Percentiles rank a stretch among this genome's conserved stretches.
Conservation (phyloP, 2,329 filamentous ascomycete species). For the Nemania sp. region DNA sequence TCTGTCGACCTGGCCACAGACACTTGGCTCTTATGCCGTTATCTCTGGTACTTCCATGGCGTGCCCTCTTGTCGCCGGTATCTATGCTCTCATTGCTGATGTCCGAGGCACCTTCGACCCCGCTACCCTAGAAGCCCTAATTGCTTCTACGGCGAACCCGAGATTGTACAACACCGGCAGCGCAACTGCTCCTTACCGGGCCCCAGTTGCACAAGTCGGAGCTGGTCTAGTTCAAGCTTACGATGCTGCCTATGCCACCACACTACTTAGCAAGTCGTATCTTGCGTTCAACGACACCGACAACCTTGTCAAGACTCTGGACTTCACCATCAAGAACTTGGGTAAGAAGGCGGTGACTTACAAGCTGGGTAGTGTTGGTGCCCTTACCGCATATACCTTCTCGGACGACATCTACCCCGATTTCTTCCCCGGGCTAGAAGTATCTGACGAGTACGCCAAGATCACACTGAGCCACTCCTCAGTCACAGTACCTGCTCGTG, state of each 20-base stretch:
- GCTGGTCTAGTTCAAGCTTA: constrained; percentile 70
- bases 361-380: constrained; percentile 62
- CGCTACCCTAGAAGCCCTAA: constrained; percentile 58
- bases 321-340: constrained; percentile 68
- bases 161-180: constrained; percentile 40
- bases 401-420: constrained; percentile 54
- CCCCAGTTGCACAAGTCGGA: constrained; percentile 71
- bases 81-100: constrained; percentile 66
- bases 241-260: constrained; percentile 67
- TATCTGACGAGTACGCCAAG: constrained; percentile 56
- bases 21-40: constrained; percentile 62
- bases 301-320: constrained; percentile 61
- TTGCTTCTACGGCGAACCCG: constrained; percentile 43
- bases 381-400: constrained; percentile 67
- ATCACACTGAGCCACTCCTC: constrained; percentile 56
- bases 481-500: constrained; percentile 49
- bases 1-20: constrained; percentile 66
- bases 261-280: constrained; percentile 66
- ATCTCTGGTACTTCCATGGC: constrained; percentile 72
- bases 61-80: constrained; percentile 66
- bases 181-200: constrained; percentile 54
- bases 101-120: constrained; percentile 65
- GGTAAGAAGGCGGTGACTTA: constrained; percentile 63
- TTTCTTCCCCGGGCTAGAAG: constrained; percentile 59
- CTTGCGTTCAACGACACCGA: constrained; percentile 74